Evolutionary conservation across 768 basidiomycete genomes (phyloP), one percentile per base, ranked within the genome.

Genomic region (Pleurotus platypus): DNA sequence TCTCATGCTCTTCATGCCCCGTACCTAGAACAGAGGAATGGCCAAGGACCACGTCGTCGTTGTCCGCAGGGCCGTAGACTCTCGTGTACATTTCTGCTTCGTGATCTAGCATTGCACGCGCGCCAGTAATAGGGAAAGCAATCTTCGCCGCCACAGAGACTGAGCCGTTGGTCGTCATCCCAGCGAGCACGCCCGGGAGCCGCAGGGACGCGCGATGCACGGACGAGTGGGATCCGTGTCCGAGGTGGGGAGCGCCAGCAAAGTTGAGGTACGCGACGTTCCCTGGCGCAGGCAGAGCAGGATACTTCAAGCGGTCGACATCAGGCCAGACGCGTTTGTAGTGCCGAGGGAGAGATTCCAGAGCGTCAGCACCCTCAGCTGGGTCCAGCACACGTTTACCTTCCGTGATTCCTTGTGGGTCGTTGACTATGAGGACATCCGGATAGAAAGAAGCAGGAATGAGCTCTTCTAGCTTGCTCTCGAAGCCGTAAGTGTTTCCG

Each of bases 201-300:
- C 69, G 69, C 60, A 79, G 69, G 9, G 72, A 65, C 1, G 69
- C 72, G 18, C 69, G 69, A 58, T 74, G 72, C 3, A 81, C 80
- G 35, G 64, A 59, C 3, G 67, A 63, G 48, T 68, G 67, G 46
- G 61, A 57, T 7, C 67, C 67, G 15, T 56, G 46, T 3, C 67
- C 67, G 15, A 66, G 47, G 16, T 61, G 54, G 43, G 60, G 58
- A 8, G 63, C 49, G 13, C 61, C 61, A 8, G 60, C 58, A 7
- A 67, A 55, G 46, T 67, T 61, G 1, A 67, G 55, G 37, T 61
- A 54, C 1, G 55, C 64, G 24, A 45, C 7, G 49, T 26, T 43
- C 30, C 15, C 27, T 15, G 18, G 27, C 26, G 20, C 26, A 15
- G n/a, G 27, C 22, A 24, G 57, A 47, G 49, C 37, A 26, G n/a